Percentiles rank a stretch among this genome's conserved stretches.
phyloP scores from a whole-genome alignment of 2,329 filamentous ascomycete species.

The Cytospora chrysosperma region DNA sequence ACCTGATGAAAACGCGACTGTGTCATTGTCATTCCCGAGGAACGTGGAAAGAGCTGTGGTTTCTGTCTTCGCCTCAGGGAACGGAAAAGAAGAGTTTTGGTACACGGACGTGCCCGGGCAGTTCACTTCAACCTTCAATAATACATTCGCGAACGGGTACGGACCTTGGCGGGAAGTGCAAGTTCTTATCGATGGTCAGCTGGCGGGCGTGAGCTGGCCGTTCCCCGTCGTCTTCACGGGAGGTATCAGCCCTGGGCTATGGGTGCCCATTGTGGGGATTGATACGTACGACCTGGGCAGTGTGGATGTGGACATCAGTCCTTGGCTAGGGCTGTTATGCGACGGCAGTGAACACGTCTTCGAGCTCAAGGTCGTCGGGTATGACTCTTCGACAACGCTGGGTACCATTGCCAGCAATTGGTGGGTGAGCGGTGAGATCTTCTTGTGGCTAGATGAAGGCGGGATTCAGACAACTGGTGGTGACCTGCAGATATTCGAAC shows the following conservation, averaged over 20 bases:
- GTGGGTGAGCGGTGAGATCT: slow-evolving; percentile 76
- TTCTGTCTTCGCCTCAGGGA: slow-evolving; percentile 72
- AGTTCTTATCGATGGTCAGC: slow-evolving; percentile 67
- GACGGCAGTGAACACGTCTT: slow-evolving; percentile 66
- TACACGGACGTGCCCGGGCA: slow-evolving; percentile 72
- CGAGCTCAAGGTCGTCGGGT: slow-evolving; percentile 59
- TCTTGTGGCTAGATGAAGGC: slow-evolving; percentile 64
- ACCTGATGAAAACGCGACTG: slow-evolving; percentile 60
- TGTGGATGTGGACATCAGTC: slow-evolving; percentile 78
- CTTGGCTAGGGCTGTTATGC: slow-evolving; percentile 68
- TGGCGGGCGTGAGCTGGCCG: slow-evolving; percentile 77
- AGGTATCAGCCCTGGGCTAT: slow-evolving; percentile 71
- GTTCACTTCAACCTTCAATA: slow-evolving; percentile 57
- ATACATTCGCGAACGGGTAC: slow-evolving; percentile 59
- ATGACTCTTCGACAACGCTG: slow-evolving; percentile 47
- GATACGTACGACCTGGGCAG: slow-evolving; percentile 77
- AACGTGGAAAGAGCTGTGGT: slow-evolving; percentile 71
- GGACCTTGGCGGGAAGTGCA: slow-evolving; percentile 80
- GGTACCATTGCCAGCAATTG: slow-evolving; percentile 62
- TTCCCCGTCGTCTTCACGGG: slow-evolving; percentile 82
- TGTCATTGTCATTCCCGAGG: slow-evolving; percentile 59
- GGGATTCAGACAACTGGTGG: slow-evolving; percentile 52
- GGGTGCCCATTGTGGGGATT: slow-evolving; percentile 74
- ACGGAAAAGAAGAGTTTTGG: slow-evolving; percentile 79
- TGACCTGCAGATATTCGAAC: slow-evolving; percentile 31